These are phyloP conservation scores for Lagenaria siceraria DNA, from an alignment of 306 rosid species.

Conservation along the genomic window DNA sequence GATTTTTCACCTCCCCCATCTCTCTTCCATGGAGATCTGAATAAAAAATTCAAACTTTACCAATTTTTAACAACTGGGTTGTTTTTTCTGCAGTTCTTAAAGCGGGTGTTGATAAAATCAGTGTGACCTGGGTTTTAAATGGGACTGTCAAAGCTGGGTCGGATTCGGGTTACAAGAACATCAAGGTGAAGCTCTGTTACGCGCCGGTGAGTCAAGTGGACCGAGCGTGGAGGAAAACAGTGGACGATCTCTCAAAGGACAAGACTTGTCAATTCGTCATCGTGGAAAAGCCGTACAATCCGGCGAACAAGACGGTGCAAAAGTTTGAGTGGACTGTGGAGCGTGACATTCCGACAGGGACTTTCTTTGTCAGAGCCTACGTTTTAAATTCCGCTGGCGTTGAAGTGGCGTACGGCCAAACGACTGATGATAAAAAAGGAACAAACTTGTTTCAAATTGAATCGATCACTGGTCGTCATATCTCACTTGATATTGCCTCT, in stretches of 20 bases:
- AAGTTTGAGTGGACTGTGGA: conserved; percentile 30
- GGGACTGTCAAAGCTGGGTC: conserved; percentile 30
- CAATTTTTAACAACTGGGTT: background rate
- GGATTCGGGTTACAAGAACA: conserved; percentile 51
- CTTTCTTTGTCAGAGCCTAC: conserved; percentile 79
- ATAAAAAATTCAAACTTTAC: background rate
- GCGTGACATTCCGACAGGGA: conserved; percentile 49
- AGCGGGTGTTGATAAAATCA: conserved; percentile 54
- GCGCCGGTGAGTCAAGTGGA: conserved; percentile 70
- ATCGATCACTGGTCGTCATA: conserved; percentile 68
- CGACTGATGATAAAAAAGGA: conserved; percentile 22
- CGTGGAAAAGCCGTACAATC: conserved; percentile 33
- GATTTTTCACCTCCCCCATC: background rate
- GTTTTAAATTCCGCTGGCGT: conserved; percentile 31
- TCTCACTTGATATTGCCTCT: conserved; percentile 57
- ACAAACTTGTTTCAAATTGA: conserved; percentile 44
- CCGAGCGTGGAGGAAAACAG: conserved; percentile 87
- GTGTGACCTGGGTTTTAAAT: conserved; percentile 53
- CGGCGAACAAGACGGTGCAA: conserved; percentile 33
- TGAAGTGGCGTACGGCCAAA: conserved; percentile 62
- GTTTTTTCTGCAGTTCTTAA: conserved; percentile 33
- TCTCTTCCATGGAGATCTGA: background rate
- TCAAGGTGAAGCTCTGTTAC: conserved; percentile 61
- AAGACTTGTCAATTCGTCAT: conserved; percentile 61
- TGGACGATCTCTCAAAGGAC: conserved; percentile 46